Conservation (phyloP, 805 yeast genomes). For the Dipodascopsis uninucleata region DNA sequence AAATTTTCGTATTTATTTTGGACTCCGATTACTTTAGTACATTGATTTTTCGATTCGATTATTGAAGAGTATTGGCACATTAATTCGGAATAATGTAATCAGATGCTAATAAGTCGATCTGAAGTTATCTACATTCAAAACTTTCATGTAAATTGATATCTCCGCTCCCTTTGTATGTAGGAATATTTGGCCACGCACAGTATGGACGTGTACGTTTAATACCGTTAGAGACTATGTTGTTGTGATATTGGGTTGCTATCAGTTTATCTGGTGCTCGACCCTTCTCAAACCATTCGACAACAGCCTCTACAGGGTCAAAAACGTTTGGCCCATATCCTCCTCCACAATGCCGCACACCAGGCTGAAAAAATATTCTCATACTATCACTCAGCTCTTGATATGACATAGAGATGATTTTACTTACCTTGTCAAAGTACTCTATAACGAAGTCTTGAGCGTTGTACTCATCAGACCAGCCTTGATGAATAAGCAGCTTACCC, state of each 20-base stretch:
- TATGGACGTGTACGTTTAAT: neutral
- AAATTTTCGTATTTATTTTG: neutral
- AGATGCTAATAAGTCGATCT: neutral
- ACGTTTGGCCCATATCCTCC: constrained; percentile 5
- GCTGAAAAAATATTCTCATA: constrained; percentile 3
- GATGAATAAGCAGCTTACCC: constrained; percentile 1
- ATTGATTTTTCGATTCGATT: neutral
- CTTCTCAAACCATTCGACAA: constrained; percentile 4
- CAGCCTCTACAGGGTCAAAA: constrained; percentile 1
- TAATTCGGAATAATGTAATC: neutral
- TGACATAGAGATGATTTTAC: neutral
- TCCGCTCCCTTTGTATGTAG: neutral
- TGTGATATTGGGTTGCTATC: neutral
- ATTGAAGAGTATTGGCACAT: neutral
- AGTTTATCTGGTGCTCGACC: constrained; percentile 1
- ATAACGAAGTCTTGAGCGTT: neutral
- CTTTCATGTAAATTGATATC: neutral
- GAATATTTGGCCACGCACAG: neutral
- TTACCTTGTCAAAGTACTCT: constrained; percentile 1
- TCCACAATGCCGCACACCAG: constrained; percentile 9
- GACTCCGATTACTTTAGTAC: neutral
- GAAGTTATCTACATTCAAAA: neutral
- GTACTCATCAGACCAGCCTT: constrained; percentile 1
- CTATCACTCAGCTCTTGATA: neutral
- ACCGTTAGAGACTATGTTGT: neutral